phyloP scores from a whole-genome alignment of 1,139 yeast species.

The Candida mesenterica region DNA sequence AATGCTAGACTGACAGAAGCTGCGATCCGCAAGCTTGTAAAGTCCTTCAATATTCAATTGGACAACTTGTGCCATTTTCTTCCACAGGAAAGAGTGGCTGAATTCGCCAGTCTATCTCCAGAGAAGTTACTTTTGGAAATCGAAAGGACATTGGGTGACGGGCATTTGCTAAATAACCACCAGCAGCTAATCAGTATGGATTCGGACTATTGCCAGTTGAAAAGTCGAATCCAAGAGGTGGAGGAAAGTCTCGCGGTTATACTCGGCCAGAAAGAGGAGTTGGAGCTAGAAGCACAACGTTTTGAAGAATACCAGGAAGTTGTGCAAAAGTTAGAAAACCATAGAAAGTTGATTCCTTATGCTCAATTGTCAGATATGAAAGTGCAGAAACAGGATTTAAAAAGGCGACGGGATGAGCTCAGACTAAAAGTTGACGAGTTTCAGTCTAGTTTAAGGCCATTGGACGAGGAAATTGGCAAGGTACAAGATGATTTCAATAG shows the following conservation, averaged over 20 bases:
- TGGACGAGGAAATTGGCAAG: constrained; percentile 18
- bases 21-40: constrained; percentile 46
- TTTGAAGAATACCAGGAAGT: constrained; percentile 41
- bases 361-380: constrained; percentile 58
- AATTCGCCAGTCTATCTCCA: constrained; percentile 81
- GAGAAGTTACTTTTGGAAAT: constrained; percentile 75
- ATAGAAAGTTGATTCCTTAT: constrained; percentile 57
- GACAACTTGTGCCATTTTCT: constrained; percentile 92
- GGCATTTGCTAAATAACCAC: constrained; percentile 57
- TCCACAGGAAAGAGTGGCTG: constrained; percentile 94
- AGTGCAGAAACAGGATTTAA: constrained; percentile 38
- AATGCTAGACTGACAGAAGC: constrained; percentile 41
- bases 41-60: constrained; percentile 69
- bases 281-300: constrained; percentile 40
- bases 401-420: constrained; percentile 41
- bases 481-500: constrained; percentile 8
- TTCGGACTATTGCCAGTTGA: constrained; percentile 27
- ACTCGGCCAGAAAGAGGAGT: constrained; percentile 27
- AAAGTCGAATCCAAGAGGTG: constrained; percentile 27
- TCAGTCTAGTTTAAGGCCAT: constrained; percentile 29
- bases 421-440: constrained; percentile 31
- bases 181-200: constrained; percentile 56
- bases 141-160: constrained; percentile 74
- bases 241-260: constrained; percentile 31
- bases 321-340: constrained; percentile 44